phyloP scores from a whole-genome alignment of 1,139 yeast species.

The Sugiyamaella grinbergsii region DNA sequence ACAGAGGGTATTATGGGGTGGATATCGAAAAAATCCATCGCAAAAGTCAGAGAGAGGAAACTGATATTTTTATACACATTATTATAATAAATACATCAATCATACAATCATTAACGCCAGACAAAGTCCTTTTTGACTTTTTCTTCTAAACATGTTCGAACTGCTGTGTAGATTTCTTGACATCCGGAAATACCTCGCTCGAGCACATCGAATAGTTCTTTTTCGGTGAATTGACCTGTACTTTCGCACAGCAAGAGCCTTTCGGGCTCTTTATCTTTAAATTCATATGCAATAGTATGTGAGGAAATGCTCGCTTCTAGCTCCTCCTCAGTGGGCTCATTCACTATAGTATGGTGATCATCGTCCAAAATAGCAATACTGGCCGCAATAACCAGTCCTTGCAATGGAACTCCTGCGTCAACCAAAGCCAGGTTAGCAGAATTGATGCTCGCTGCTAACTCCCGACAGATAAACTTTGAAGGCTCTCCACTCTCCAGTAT shows the following conservation, averaged over 20 bases:
- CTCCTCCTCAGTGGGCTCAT: conserved; percentile 51
- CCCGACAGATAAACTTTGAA: conserved; percentile 43
- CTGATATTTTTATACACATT: too few species aligned
- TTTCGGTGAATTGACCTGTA: conserved; percentile 65
- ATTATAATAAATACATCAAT: conserved; percentile 8
- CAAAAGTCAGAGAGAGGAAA: too few species aligned
- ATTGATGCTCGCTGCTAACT: conserved; percentile 71
- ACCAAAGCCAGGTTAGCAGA: conserved; percentile 70
- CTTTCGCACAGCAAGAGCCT: conserved; percentile 70
- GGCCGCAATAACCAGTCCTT: conserved; percentile 60
- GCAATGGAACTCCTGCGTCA: conserved; percentile 76
- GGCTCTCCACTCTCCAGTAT: conserved; percentile 61
- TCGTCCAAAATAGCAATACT: conserved; percentile 46
- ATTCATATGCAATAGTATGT: conserved; percentile 67
- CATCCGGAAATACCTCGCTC: conserved; percentile 51
- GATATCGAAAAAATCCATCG: too few species aligned
- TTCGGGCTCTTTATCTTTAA: conserved; percentile 54
- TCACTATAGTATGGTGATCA: conserved; percentile 40
- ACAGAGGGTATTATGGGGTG: too few species aligned
- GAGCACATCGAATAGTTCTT: conserved; percentile 50
- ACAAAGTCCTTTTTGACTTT: conserved; percentile 57
- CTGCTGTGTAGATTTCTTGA: conserved; percentile 47
- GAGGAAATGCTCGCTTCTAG: conserved; percentile 45
- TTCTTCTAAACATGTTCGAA: conserved; percentile 52
- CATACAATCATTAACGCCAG: conserved; percentile 48